Percentiles rank a stretch among this genome's conserved stretches.
These are phyloP conservation scores for Ilex paraguariensis DNA, from an alignment of 305 asterid genomes.

Conservation along the genomic window DNA sequence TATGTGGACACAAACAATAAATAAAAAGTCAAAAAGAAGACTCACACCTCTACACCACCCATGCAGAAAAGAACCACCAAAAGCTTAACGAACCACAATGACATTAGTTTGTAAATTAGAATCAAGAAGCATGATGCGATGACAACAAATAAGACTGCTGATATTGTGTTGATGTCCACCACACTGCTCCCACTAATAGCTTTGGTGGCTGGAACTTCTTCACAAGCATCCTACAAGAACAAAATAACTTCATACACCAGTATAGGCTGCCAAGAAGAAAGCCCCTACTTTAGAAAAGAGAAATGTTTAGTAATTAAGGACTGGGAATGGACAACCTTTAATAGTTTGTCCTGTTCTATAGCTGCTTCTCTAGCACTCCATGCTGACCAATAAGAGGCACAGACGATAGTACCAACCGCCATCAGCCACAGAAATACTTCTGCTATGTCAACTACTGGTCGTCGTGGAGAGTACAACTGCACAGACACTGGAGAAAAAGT, in stretches of 20 bases:
- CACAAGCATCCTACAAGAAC: conserved; percentile 58
- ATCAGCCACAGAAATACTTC: conserved; percentile 94
- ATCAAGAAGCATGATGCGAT: conserved; percentile 88
- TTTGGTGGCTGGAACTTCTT: conserved; percentile 44
- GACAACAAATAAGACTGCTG: conserved; percentile 71
- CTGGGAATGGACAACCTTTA: conserved; percentile 50
- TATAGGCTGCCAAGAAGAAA: conserved; percentile 7
- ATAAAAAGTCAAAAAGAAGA: neutral
- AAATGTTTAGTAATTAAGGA: conserved; percentile 4
- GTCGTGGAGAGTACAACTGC: conserved; percentile 86
- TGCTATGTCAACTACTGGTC: conserved; percentile 88
- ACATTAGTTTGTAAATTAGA: conserved; percentile 78
- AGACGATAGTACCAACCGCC: conserved; percentile 88
- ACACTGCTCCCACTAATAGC: conserved; percentile 48
- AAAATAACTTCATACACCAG: conserved; percentile 7
- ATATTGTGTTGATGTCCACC: conserved; percentile 70
- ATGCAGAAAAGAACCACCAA: conserved; percentile 84
- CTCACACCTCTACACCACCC: conserved; percentile 85
- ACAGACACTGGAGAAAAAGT: conserved; percentile 50
- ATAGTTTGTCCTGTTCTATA: conserved; percentile 69
- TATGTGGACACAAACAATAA: neutral
- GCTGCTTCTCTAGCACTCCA: conserved; percentile 90
- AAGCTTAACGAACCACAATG: conserved; percentile 75
- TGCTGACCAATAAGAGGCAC: conserved; percentile 96
- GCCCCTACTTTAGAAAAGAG: conserved; percentile 8